Evolutionary conservation across 768 basidiomycete species (phyloP).

Genomic region (Dentipellis sp.): DNA sequence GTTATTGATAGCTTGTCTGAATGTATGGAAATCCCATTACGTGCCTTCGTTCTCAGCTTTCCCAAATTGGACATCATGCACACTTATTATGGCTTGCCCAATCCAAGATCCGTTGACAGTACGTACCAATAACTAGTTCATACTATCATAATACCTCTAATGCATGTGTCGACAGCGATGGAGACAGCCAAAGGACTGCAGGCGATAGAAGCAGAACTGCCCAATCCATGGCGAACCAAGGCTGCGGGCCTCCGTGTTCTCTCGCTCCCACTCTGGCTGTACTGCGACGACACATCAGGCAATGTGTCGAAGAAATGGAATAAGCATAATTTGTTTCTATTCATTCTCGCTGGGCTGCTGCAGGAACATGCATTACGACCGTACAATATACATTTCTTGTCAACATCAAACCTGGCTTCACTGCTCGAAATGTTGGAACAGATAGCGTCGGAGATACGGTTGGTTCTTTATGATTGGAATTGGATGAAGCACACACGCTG

Average conservation of each 20-base stretch:
- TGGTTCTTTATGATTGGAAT: constrained; percentile 6
- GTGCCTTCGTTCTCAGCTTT: neutral
- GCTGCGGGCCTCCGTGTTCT: constrained; percentile 18
- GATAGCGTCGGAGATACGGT: constrained; percentile 20
- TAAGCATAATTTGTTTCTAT: constrained; percentile 31
- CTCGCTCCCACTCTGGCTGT: constrained; percentile 28
- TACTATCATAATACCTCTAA: too few relatives aligned
- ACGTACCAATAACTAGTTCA: too few relatives aligned
- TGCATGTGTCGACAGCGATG: too few relatives aligned
- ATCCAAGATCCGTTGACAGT: neutral
- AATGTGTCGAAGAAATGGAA: constrained; percentile 42
- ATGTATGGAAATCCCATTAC: neutral
- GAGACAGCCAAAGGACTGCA: too few relatives aligned
- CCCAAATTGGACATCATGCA: neutral
- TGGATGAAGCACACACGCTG: neutral
- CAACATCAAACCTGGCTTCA: constrained; percentile 31
- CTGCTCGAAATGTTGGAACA: constrained; percentile 30
- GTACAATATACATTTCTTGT: constrained; percentile 32
- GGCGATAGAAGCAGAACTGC: too few relatives aligned
- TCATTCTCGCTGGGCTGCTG: constrained; percentile 29
- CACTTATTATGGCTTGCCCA: neutral
- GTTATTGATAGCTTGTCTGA: too few relatives aligned
- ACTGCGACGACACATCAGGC: constrained; percentile 37
- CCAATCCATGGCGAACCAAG: neutral
- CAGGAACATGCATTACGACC: constrained; percentile 19